phyloP scores from a whole-genome alignment of 23 red algal genomes.

The Gracilaria domingensis region DNA sequence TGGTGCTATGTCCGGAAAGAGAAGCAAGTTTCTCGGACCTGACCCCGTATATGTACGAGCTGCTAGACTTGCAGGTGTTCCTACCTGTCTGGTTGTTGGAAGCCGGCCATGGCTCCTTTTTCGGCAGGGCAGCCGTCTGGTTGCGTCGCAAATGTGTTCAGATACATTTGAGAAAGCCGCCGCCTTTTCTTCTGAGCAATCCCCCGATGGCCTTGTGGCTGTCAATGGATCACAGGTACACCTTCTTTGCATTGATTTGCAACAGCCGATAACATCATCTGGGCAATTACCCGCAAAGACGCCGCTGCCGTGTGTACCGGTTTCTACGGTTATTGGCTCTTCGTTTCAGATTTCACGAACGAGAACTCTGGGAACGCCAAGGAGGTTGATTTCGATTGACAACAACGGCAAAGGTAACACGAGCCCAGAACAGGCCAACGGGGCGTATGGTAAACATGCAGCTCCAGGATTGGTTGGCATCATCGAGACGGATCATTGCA shows the following conservation, averaged over 20 bases:
- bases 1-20: slow-evolving; percentile 76
- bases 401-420: not conserved
- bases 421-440: not conserved
- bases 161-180: slow-evolving; percentile 36
- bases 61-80: slow-evolving; percentile 45
- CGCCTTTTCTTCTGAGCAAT: slow-evolving; percentile 66
- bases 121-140: slow-evolving; percentile 33
- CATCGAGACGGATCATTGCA: slow-evolving; percentile 38
- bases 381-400: slow-evolving; percentile 14
- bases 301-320: slow-evolving; percentile 28
- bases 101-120: slow-evolving; percentile 71
- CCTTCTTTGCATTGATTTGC: slow-evolving; percentile 55
- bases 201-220: slow-evolving; percentile 73
- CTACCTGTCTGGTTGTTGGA: slow-evolving; percentile 34
- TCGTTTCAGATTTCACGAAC: slow-evolving; percentile 49
- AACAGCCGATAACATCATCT: slow-evolving; percentile 5
- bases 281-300: slow-evolving; percentile 1
- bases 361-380: slow-evolving; percentile 30
- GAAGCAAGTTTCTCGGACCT: slow-evolving; percentile 69
- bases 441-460: not conserved
- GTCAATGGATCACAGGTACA: slow-evolving; percentile 45
- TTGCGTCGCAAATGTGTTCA: slow-evolving; percentile 45
- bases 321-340: slow-evolving; percentile 38
- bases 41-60: slow-evolving; percentile 52
- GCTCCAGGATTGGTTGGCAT: slow-evolving; percentile 7